Conservation (phyloP, 163 green algal species). For the Scenedesmus sp. region DNA sequence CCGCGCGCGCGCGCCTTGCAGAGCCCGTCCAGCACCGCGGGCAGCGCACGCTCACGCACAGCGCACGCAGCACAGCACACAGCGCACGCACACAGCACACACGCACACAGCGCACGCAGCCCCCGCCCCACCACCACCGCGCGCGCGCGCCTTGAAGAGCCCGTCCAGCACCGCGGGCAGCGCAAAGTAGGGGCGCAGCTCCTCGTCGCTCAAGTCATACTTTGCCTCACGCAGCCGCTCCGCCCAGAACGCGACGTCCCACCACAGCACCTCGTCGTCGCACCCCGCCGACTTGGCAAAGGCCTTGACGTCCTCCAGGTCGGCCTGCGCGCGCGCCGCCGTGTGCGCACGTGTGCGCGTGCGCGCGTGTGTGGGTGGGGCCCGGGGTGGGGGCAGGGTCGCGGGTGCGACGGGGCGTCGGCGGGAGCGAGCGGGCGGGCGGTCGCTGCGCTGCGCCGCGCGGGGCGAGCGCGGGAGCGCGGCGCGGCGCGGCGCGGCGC, state of each 20-base stretch:
- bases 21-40: conserved; percentile 93
- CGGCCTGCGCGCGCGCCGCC: conserved; percentile 62
- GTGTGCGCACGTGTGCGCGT: too few relatives aligned
- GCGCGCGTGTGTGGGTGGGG: too few relatives aligned
- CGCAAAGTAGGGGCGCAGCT: conserved; percentile 95
- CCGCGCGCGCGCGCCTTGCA: conserved; percentile 65
- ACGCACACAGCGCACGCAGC: background rate
- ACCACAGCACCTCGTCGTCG: conserved; percentile 60
- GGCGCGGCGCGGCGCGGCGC: too few relatives aligned
- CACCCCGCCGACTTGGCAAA: conserved; percentile 71
- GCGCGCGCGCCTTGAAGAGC: conserved; percentile 76
- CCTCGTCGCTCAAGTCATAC: conserved; percentile 94
- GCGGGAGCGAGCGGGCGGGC: too few relatives aligned
- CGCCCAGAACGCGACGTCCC: conserved; percentile 93
- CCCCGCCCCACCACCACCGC: background rate
- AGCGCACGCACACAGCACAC: background rate
- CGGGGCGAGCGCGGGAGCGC: too few relatives aligned
- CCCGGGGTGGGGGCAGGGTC: too few relatives aligned
- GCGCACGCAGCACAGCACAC: background rate
- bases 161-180: conserved; percentile 94
- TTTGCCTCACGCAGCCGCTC: conserved; percentile 85
- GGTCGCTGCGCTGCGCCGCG: too few relatives aligned
- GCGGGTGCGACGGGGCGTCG: too few relatives aligned
- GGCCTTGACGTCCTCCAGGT: conserved; percentile 85
- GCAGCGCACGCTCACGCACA: conserved; percentile 65